Percentiles rank a stretch among this genome's conserved stretches.
phyloP scores from a whole-genome alignment of 805 yeast genomes.

The Metschnikowia henanensis region DNA sequence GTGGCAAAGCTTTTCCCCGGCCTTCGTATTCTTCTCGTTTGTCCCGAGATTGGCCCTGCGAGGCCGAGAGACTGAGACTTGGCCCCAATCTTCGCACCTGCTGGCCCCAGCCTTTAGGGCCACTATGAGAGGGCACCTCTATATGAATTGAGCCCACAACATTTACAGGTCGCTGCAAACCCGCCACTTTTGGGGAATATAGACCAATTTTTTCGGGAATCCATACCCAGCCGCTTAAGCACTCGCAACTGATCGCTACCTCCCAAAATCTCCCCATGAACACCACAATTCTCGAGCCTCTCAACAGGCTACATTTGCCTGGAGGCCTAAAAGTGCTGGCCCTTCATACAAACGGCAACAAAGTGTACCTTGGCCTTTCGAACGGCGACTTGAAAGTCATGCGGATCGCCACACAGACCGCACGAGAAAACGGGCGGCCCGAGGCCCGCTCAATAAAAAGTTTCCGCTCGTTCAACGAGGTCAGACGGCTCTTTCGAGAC shows the following conservation, averaged over 20 bases:
- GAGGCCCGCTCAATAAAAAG: conserved; percentile 16
- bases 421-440: conserved; percentile 7
- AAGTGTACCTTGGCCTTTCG: conserved; percentile 31
- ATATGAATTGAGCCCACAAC: too few species aligned
- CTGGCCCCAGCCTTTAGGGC: too few species aligned
- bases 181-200: too few species aligned
- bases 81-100: too few species aligned
- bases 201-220: too few species aligned
- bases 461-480: conserved; percentile 27
- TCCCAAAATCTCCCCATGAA: conserved; percentile 26
- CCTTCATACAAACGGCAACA: conserved; percentile 19
- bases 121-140: too few species aligned
- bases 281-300: conserved; percentile 39
- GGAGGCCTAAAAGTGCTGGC: conserved; percentile 24
- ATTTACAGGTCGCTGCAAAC: too few species aligned
- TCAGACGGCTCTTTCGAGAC: conserved; percentile 22
- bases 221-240: not conserved
- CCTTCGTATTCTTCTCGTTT: too few species aligned
- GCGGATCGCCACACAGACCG: conserved; percentile 17
- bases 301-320: conserved; percentile 33
- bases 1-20: too few species aligned
- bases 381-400: conserved; percentile 37
- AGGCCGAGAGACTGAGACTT: too few species aligned
- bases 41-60: too few species aligned
- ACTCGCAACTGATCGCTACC: not conserved